A percentile compares a stretch with the other conserved stretches of the same genome.
phyloP scores from a whole-genome alignment of 495 filamentous ascomycete species.

The Aspergillus saccharolyticus region DNA sequence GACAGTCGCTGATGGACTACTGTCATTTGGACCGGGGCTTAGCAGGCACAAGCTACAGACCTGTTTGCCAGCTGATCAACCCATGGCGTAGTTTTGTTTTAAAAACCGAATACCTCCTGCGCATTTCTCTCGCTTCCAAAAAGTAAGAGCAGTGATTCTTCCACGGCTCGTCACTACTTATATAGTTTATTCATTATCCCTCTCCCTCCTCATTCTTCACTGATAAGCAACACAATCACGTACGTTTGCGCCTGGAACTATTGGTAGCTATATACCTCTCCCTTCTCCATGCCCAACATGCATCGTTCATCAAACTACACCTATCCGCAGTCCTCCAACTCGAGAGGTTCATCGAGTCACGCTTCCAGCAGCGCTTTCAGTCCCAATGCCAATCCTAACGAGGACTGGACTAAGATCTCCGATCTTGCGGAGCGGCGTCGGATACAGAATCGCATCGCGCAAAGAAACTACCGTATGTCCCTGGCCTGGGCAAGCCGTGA shows the following conservation, averaged over 20 bases:
- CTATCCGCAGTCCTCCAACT: conserved; percentile 29
- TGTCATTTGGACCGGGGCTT: conserved; percentile 26
- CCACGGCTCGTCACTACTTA: conserved; percentile 9
- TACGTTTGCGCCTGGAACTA: background rate
- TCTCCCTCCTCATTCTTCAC: background rate
- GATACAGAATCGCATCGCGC: conserved; percentile 97
- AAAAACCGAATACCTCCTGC: conserved; percentile 16
- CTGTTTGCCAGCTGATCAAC: conserved; percentile 26
- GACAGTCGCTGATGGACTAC: conserved; percentile 7
- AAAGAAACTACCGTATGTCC: conserved; percentile 94
- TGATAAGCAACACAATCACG: background rate
- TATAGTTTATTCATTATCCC: conserved; percentile 27
- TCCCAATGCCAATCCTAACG: conserved; percentile 90
- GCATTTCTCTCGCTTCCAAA: conserved; percentile 9
- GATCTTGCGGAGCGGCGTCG: conserved; percentile 89
- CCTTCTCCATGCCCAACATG: conserved; percentile 22
- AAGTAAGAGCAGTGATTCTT: conserved; percentile 7
- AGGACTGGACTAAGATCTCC: conserved; percentile 99
- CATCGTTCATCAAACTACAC: conserved; percentile 34
- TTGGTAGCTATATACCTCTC: background rate
- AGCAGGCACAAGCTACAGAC: conserved; percentile 26
- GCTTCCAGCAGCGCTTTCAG: conserved; percentile 95
- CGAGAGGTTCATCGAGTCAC: conserved; percentile 58
- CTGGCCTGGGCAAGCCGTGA: background rate
- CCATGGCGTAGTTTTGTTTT: conserved; percentile 21